These are phyloP conservation scores for Paraphoma chrysanthemicola DNA, from an alignment of 2,329 filamentous ascomycete genomes.

Conservation along the genomic window DNA sequence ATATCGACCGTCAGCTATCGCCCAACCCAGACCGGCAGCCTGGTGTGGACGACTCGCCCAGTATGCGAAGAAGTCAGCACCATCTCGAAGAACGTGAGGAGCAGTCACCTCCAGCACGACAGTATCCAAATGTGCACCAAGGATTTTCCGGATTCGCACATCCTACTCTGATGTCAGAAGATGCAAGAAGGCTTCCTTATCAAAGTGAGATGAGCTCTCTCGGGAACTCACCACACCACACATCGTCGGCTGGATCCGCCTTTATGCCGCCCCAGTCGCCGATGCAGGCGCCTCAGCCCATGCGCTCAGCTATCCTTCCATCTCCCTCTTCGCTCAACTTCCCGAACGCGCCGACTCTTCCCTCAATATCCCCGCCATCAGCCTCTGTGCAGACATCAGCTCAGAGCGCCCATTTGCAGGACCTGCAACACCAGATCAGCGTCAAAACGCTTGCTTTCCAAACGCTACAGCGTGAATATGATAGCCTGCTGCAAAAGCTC, in stretches of 20 bases:
- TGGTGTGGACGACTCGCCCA: slow-evolving; percentile 17
- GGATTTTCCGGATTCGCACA: slow-evolving; percentile 20
- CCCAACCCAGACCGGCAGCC: slow-evolving; percentile 16
- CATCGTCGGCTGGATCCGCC: slow-evolving; percentile 56
- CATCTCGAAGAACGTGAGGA: slow-evolving; percentile 29
- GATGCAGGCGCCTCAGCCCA: slow-evolving; percentile 31
- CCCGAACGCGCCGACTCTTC: slow-evolving; percentile 22
- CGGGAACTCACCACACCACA: slow-evolving; percentile 28
- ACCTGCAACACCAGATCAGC: slow-evolving; percentile 62
- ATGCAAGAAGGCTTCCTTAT: slow-evolving; percentile 25
- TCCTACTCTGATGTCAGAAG: slow-evolving; percentile 18
- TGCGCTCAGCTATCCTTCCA: slow-evolving; percentile 31
- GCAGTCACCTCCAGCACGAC: slow-evolving; percentile 24
- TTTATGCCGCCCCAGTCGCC: slow-evolving; percentile 38
- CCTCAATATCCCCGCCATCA: slow-evolving; percentile 34
- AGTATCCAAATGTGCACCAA: slow-evolving; percentile 16
- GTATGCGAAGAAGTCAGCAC: slow-evolving; percentile 34
- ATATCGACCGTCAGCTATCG: slow-evolving; percentile 16
- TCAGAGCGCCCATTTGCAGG: slow-evolving; percentile 52
- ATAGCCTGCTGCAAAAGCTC: slow-evolving; percentile 59
- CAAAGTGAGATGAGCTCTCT: slow-evolving; percentile 20
- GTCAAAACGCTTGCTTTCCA: slow-evolving; percentile 61
- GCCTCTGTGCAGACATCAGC: slow-evolving; percentile 34
- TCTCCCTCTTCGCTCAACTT: slow-evolving; percentile 42
- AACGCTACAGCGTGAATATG: slow-evolving; percentile 62